Evolutionary conservation across 352 stramenopile genomes (phyloP).

Genomic region (Blastocystis sp.): DNA sequence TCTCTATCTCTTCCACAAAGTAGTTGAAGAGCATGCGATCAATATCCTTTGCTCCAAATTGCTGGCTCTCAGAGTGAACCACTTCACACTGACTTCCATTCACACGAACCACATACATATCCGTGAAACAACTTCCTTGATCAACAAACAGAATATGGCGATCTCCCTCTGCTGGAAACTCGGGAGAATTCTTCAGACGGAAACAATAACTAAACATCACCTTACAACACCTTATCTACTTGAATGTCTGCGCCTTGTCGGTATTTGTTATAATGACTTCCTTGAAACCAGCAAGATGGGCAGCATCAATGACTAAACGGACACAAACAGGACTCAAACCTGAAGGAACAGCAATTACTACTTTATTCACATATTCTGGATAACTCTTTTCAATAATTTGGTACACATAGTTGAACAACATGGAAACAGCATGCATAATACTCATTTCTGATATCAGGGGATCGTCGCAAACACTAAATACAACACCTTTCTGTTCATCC

Average conservation of each 20-base stretch:
- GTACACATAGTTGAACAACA: slow-evolving; percentile 46
- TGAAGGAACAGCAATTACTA: slow-evolving; percentile 25
- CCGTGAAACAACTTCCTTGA: slow-evolving; percentile 31
- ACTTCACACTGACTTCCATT: background rate
- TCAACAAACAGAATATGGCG: slow-evolving; percentile 51
- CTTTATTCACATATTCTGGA: background rate
- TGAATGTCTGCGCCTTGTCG: slow-evolving; percentile 13
- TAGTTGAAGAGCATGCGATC: slow-evolving; percentile 86
- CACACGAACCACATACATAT: slow-evolving; percentile 42
- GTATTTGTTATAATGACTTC: slow-evolving; percentile 20
- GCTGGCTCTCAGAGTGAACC: slow-evolving; percentile 66
- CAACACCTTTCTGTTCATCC: background rate
- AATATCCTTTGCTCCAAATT: slow-evolving; percentile 90
- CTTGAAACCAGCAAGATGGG: slow-evolving; percentile 30
- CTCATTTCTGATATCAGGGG: background rate
- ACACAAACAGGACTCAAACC: background rate
- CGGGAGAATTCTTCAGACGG: background rate
- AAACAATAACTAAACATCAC: slow-evolving; percentile 55
- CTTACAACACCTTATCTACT: background rate
- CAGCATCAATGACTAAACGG: slow-evolving; percentile 7
- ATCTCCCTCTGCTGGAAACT: slow-evolving; percentile 6
- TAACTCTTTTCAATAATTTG: slow-evolving; percentile 1
- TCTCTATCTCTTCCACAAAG: slow-evolving; percentile 76
- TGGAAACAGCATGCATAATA: slow-evolving; percentile 41
- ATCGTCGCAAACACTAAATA: slow-evolving; percentile 33